Conservation (phyloP, 495 filamentous ascomycete species). For the Achaetomiella virescens region DNA sequence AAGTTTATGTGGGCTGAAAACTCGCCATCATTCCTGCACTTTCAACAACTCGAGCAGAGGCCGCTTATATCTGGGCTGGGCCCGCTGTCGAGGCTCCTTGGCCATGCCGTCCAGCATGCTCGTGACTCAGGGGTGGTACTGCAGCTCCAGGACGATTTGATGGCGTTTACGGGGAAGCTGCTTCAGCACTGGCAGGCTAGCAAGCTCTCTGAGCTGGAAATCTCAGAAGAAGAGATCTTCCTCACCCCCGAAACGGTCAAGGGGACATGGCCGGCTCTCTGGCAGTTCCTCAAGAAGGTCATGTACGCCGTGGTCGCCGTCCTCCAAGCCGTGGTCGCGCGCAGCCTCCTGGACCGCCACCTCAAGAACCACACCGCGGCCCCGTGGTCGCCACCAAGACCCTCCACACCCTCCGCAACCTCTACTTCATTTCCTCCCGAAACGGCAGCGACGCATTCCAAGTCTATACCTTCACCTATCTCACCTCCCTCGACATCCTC, state of each 20-base stretch:
- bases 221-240: conserved; percentile 62
- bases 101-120: conserved; percentile 64
- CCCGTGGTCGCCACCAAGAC: conserved; percentile 69
- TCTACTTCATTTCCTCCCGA: conserved; percentile 83
- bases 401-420: conserved; percentile 70
- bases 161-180: conserved; percentile 63
- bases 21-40: conserved; percentile 52
- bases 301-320: conserved; percentile 76
- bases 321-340: conserved; percentile 64
- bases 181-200: conserved; percentile 78
- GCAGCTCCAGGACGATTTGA: conserved; percentile 62
- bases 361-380: conserved; percentile 47
- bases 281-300: conserved; percentile 73
- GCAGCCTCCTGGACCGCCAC: conserved; percentile 44
- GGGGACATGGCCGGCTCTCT: conserved; percentile 67
- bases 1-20: conserved; percentile 66
- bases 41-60: conserved; percentile 52
- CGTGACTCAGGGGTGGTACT: conserved; percentile 55
- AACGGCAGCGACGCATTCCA: conserved; percentile 66
- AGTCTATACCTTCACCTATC: conserved; percentile 76
- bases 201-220: conserved; percentile 77
- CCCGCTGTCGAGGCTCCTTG: conserved; percentile 67
- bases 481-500: conserved; percentile 85
- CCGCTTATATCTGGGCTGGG: conserved; percentile 76
- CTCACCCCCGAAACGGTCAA: conserved; percentile 64